A percentile compares a stretch with the other conserved stretches of the same genome.
Conservation (phyloP, 2,329 filamentous ascomycete genomes). For the Penicillium janthinellum region DNA sequence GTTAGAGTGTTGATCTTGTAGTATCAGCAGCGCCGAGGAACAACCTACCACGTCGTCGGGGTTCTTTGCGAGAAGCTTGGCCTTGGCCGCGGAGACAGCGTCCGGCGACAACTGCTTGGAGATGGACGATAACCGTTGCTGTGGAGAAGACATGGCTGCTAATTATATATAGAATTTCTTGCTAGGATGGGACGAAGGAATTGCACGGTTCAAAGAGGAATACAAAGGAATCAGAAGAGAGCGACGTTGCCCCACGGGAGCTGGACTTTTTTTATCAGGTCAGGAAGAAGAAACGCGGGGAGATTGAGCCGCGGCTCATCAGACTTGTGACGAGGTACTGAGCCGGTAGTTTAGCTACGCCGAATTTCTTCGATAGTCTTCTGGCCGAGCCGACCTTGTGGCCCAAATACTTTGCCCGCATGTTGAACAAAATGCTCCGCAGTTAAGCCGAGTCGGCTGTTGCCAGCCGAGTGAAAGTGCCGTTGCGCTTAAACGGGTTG, state of each 20-base stretch:
- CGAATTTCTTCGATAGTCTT: background rate
- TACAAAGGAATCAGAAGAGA: conserved; percentile 1
- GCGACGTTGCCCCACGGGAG: background rate
- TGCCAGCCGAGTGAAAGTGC: conserved; percentile 30
- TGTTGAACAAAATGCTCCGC: background rate
- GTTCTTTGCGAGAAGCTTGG: conserved; percentile 39
- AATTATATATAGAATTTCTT: background rate
- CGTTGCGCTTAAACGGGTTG: conserved; percentile 17
- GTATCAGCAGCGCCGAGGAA: background rate
- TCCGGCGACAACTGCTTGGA: conserved; percentile 42
- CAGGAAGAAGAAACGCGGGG: conserved; percentile 15
- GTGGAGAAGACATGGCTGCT: conserved; percentile 40
- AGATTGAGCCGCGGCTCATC: conserved; percentile 31
- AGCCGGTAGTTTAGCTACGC: background rate
- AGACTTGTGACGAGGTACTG: conserved; percentile 2
- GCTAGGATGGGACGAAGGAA: background rate
- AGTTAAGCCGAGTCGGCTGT: background rate
- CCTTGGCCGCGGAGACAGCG: conserved; percentile 29
- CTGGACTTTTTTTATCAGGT: conserved; percentile 15
- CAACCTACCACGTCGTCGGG: conserved; percentile 44
- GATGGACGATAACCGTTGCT: conserved; percentile 45
- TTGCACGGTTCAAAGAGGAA: background rate
- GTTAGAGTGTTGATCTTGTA: background rate
- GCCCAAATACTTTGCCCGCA: background rate
- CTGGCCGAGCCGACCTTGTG: conserved; percentile 1